Evolutionary conservation across 1,139 yeast species (phyloP).

Genomic region (Geotrichum bryndzae): DNA sequence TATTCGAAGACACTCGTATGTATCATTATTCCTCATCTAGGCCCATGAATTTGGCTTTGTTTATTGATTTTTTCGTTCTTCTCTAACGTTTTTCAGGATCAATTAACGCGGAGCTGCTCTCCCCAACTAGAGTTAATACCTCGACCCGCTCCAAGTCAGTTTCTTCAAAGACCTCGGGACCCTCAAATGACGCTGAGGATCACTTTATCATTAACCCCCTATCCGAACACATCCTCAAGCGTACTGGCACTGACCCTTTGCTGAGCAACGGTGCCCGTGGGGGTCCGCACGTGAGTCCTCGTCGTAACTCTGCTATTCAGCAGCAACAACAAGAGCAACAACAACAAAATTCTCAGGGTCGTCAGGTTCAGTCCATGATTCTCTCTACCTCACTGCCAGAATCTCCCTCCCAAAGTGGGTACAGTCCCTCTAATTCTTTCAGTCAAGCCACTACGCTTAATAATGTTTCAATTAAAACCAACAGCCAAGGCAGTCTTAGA

Average conservation of each 20-base stretch:
- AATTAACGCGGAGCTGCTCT: not conserved
- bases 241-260: slow-evolving; percentile 4
- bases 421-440: not conserved
- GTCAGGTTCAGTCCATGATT: slow-evolving; percentile 2
- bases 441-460: not conserved
- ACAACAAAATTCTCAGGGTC: not conserved
- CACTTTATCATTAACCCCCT: slow-evolving; percentile 6
- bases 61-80: not conserved
- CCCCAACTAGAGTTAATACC: not conserved
- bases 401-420: not conserved
- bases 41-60: not conserved
- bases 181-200: not conserved
- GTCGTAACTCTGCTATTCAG: not conserved
- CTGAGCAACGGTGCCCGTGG: not conserved
- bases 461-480: not conserved
- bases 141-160: not conserved
- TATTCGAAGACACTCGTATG: not conserved
- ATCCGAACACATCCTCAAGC: slow-evolving; percentile 10
- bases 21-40: not conserved
- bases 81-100: not conserved
- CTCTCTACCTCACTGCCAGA: not conserved
- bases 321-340: not conserved
- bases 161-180: not conserved
- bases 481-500: not conserved
- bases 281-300: not conserved